Base-by-base conservation (phyloP, 331 rosid genomes). In the Malus hybrid region DNA sequence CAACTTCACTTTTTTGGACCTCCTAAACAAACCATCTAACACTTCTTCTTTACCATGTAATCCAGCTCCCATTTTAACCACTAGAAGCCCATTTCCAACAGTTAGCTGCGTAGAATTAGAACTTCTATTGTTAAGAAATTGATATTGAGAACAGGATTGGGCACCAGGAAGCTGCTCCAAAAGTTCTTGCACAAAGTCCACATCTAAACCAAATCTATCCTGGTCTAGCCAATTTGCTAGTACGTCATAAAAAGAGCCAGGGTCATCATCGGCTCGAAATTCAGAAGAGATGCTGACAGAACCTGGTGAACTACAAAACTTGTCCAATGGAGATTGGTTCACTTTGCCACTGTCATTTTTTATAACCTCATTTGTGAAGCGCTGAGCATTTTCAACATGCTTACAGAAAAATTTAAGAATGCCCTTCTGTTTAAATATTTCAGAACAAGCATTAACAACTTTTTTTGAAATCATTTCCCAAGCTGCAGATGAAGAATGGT, bases 131-230 rank as follows among this genome's bases (percentile, higher is more conserved):
- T 71, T 82, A 77, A 89, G 78, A 80, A 82, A 82, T 68, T 86
- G 90, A 85, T 95, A 95, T 24, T 74, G 85, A 15, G 80, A 76
- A 84, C 84, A 84, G 73, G 84, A 76, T 76, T 83, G 80, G 29
- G 87, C 84, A 68, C 87, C 91, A 72, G 97, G 97, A 75, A 83
- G 90, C 79, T 83, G 87, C 81, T 95, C 97, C 69, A 95, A 69
- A 74, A 92, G 80, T 81, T 95, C 97, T 86, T 90, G 99, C 65
- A 90, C 92, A 90, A 95, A 95, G 77, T 90, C 97, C 42, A 80
- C 87, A 78, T 95, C 96, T 77, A 95, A 79, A 74, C 99, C 99
- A 84, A 92, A 89, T 82, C 99, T 92, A 79, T 95, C 99, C 80
- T 88, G 96, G 76, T 85, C 97, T 83, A 95, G 81, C 99, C 99